phyloP scores from a whole-genome alignment of 345 rosid species.

The Moricandia moricandioides region DNA sequence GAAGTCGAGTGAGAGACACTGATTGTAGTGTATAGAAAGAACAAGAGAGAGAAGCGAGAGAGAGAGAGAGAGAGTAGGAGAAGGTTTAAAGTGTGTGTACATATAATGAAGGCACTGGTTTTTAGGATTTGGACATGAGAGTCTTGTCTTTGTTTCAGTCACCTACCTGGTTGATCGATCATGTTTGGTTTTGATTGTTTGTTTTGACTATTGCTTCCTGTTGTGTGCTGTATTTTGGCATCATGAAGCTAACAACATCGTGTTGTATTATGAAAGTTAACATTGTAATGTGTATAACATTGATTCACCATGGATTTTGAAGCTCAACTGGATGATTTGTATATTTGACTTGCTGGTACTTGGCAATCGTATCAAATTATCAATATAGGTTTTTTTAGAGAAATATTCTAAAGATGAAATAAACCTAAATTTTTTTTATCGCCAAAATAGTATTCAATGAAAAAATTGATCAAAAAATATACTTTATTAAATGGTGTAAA shows the following conservation, averaged over 20 bases:
- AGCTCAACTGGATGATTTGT: neutral
- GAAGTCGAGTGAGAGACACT: constrained; percentile 62
- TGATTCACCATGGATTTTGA: constrained; percentile 4
- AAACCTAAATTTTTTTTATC: no score
- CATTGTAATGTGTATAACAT: constrained; percentile 22
- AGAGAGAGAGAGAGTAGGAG: constrained; percentile 6
- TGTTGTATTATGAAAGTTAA: neutral
- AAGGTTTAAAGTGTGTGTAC: constrained; percentile 22
- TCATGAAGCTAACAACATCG: neutral
- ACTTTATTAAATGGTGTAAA: no score
- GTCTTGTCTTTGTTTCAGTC: constrained; percentile 9
- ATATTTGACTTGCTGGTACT: no score
- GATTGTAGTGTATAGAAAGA: constrained; percentile 29
- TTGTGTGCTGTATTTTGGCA: constrained; percentile 1
- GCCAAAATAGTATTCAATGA: no score
- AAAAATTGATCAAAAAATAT: no score
- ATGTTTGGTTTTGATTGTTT: constrained; percentile 29
- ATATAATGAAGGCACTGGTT: constrained; percentile 29
- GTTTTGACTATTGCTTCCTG: constrained; percentile 19
- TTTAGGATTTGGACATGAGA: constrained; percentile 31
- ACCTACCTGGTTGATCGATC: constrained; percentile 20
- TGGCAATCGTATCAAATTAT: no score
- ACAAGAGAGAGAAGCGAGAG: no score
- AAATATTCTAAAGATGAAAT: no score
- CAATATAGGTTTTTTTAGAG: no score